Percentiles rank a stretch among this genome's conserved stretches.
These are phyloP conservation scores for Boletus edulis DNA, from an alignment of 768 basidiomycete species.

Conservation along the genomic window DNA sequence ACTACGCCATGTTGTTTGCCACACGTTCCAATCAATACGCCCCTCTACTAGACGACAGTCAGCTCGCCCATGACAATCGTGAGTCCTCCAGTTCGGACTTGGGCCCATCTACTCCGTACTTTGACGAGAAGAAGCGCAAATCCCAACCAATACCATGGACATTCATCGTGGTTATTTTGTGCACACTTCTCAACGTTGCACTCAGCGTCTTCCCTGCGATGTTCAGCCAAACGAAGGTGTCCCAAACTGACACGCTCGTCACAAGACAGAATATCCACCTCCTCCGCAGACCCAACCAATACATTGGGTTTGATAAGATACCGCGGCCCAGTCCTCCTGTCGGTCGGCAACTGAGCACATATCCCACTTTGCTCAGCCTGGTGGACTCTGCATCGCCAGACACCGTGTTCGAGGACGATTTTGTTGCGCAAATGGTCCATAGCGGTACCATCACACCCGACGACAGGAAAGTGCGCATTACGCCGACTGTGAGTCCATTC, in stretches of 20 bases:
- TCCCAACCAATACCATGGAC: slow-evolving; percentile 5
- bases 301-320: slow-evolving; percentile 11
- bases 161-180: background rate
- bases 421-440: slow-evolving; percentile 3
- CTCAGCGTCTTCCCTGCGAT: slow-evolving; percentile 2
- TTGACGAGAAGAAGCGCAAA: background rate
- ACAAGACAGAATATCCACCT: slow-evolving; percentile 9
- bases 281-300: slow-evolving; percentile 8
- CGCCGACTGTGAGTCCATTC: slow-evolving; percentile 2
- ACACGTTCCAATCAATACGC: background rate
- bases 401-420: slow-evolving; percentile 7
- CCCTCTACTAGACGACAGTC: background rate
- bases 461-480: slow-evolving; percentile 5
- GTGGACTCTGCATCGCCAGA: slow-evolving; percentile 8
- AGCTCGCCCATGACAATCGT: background rate
- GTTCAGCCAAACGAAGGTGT: background rate
- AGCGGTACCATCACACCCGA: slow-evolving; percentile 9
- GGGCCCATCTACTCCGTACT: background rate
- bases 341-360: background rate
- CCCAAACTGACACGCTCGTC: background rate
- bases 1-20: background rate
- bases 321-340: slow-evolving; percentile 1
- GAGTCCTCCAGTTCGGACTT: background rate
- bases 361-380: slow-evolving; percentile 8
- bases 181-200: slow-evolving; percentile 7